A percentile compares a stretch with the other conserved stretches of the same genome.
Evolutionary conservation across 805 yeast genomes (phyloP).

Genomic region (Wickerhamomyces mucosus): DNA sequence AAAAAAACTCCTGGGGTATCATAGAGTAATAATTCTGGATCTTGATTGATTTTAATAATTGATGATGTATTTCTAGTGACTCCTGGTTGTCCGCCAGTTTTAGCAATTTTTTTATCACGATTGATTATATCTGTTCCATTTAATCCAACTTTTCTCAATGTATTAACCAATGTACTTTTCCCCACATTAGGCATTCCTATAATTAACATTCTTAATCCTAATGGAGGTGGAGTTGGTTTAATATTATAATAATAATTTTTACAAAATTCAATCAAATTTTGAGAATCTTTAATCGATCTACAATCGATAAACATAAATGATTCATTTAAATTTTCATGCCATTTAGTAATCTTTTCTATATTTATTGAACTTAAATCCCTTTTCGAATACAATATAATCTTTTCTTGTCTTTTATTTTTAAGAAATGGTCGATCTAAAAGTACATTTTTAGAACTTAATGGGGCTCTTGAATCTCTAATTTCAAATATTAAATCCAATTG

Average conservation of each 20-base stretch:
- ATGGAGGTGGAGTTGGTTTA: slow-evolving; percentile 62
- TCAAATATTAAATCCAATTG: slow-evolving; percentile 78
- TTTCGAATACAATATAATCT: slow-evolving; percentile 69
- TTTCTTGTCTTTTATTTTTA: slow-evolving; percentile 37
- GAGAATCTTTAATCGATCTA: slow-evolving; percentile 39
- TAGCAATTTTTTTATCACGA: slow-evolving; percentile 70
- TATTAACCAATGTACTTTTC: slow-evolving; percentile 78
- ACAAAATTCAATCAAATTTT: slow-evolving; percentile 39
- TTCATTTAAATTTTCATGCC: slow-evolving; percentile 38
- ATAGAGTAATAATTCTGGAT: slow-evolving; percentile 59
- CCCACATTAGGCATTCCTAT: slow-evolving; percentile 99
- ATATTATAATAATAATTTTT: slow-evolving; percentile 33
- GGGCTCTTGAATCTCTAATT: slow-evolving; percentile 84
- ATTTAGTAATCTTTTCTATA: slow-evolving; percentile 26
- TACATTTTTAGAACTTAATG: slow-evolving; percentile 71
- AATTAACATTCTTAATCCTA: slow-evolving; percentile 69
- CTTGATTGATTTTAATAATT: slow-evolving; percentile 49
- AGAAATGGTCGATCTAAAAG: slow-evolving; percentile 61
- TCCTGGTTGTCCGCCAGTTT: slow-evolving; percentile 84
- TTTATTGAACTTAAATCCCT: slow-evolving; percentile 49
- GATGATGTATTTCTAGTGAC: slow-evolving; percentile 77
- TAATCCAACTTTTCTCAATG: slow-evolving; percentile 37
- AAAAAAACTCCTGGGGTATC: slow-evolving; percentile 93
- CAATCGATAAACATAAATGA: slow-evolving; percentile 50
- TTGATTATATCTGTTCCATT: too few species aligned